Percentiles rank a stretch among this genome's conserved stretches.
Evolutionary conservation across 176 grass and related monocot species (phyloP).

Genomic region (Hordeum marinum): DNA sequence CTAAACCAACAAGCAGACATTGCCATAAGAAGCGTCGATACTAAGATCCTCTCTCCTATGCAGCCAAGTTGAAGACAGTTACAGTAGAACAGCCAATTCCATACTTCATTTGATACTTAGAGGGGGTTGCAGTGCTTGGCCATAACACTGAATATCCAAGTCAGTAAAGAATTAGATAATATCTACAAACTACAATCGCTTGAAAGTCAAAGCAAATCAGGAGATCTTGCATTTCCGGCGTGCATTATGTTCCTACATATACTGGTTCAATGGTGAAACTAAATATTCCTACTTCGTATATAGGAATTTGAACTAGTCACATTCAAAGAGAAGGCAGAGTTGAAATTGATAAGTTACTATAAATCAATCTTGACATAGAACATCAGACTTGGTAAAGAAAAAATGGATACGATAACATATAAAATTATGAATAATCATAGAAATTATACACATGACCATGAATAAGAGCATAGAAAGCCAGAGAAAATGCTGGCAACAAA

Average conservation of each 20-base stretch:
- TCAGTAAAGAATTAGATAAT: slow-evolving; percentile 55
- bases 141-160: slow-evolving; percentile 78
- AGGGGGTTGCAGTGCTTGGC: slow-evolving; percentile 59
- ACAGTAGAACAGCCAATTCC: slow-evolving; percentile 52
- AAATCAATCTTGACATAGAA: not conserved
- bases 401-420: not conserved
- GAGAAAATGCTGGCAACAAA: not conserved
- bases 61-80: slow-evolving; percentile 48
- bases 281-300: not conserved
- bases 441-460: not conserved
- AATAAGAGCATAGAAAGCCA: not conserved
- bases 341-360: not conserved
- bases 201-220: slow-evolving; percentile 22
- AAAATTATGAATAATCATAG: not conserved
- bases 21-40: slow-evolving; percentile 11
- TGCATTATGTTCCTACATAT: slow-evolving; percentile 14
- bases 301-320: slow-evolving; percentile 1
- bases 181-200: slow-evolving; percentile 35
- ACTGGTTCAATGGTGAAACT: slow-evolving; percentile 5
- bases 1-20: slow-evolving; percentile 16
- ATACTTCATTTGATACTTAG: slow-evolving; percentile 56
- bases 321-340: not conserved
- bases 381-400: not conserved
- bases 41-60: slow-evolving; percentile 36
- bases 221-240: slow-evolving; percentile 1